A percentile compares a stretch with the other conserved stretches of the same genome.
Conservation (phyloP, 768 basidiomycete genomes). For the Rhodotorula babjevae region DNA sequence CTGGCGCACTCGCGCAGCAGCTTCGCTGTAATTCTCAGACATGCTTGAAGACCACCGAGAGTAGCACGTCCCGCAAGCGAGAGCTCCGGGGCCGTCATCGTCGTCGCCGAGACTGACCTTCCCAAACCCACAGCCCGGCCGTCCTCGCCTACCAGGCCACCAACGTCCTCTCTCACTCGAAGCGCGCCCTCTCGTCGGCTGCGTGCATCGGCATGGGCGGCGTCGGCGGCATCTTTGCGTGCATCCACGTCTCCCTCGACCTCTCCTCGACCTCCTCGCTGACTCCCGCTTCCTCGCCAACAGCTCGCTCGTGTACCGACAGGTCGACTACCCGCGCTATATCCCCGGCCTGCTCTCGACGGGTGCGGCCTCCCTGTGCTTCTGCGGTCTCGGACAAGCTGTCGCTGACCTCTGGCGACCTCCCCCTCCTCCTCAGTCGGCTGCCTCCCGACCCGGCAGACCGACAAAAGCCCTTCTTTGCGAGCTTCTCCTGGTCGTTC, state of each 20-base stretch:
- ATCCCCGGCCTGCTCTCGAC: conserved; percentile 31
- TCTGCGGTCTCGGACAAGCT: fast-evolving
- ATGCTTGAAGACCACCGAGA: too few relatives aligned
- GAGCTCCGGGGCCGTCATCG: too few relatives aligned
- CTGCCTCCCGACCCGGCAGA: too few relatives aligned
- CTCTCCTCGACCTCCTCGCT: neutral
- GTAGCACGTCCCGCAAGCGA: too few relatives aligned
- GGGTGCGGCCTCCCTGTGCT: neutral
- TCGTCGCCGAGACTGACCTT: neutral
- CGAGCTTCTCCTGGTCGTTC: too few relatives aligned
- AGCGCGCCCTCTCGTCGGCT: conserved; percentile 41
- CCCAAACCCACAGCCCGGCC: conserved; percentile 14
- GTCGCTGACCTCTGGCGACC: neutral
- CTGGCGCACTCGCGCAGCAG: too few relatives aligned
- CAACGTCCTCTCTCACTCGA: conserved; percentile 40
- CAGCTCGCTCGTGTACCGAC: neutral
- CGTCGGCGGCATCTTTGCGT: conserved; percentile 41
- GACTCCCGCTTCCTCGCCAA: neutral
- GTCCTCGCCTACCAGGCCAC: conserved; percentile 38
- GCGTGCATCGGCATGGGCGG: conserved; percentile 40
- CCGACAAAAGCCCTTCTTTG: too few relatives aligned
- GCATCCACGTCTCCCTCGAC: neutral
- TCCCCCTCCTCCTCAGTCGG: conserved; percentile 9
- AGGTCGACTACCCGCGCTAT: conserved; percentile 28
- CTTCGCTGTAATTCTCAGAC: too few relatives aligned